Conservation (phyloP, 2,329 filamentous ascomycete genomes). For the Phaeosphaeria sp. region DNA sequence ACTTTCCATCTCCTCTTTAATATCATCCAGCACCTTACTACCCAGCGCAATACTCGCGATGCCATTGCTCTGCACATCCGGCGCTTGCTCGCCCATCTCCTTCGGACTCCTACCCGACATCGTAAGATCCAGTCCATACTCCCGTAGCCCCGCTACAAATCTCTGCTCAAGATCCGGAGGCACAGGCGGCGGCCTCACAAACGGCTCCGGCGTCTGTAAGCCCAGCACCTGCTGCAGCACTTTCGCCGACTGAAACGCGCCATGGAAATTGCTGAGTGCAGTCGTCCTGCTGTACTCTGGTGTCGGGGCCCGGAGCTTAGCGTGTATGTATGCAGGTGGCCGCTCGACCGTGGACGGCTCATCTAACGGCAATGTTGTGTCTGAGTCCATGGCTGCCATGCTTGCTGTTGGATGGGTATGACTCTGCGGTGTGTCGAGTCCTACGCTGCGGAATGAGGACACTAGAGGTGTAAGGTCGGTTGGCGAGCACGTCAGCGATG, state of each 20-base stretch:
- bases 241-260: constrained; percentile 9
- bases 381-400: not conserved
- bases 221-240: constrained; percentile 21
- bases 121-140: constrained; percentile 10
- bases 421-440: not conserved
- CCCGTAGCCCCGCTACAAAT: constrained; percentile 10
- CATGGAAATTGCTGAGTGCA: not conserved
- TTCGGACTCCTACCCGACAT: not conserved
- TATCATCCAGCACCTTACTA: not conserved
- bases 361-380: not conserved
- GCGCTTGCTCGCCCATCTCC: not conserved
- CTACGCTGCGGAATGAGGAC: not conserved
- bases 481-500: constrained; percentile 3
- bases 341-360: not conserved
- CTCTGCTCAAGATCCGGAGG: constrained; percentile 8
- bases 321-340: constrained; percentile 2
- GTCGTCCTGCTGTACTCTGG: constrained; percentile 5
- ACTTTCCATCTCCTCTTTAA: constrained; percentile 5
- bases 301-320: not conserved
- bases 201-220: constrained; percentile 14
- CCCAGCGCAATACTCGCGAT: not conserved
- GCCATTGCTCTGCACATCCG: not conserved
- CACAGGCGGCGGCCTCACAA: constrained; percentile 15
- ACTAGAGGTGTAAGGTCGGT: constrained; percentile 5
- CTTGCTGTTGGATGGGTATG: not conserved